Evolutionary conservation across 352 stramenopile species (phyloP).

Genomic region (Phytophthora crassamura): DNA sequence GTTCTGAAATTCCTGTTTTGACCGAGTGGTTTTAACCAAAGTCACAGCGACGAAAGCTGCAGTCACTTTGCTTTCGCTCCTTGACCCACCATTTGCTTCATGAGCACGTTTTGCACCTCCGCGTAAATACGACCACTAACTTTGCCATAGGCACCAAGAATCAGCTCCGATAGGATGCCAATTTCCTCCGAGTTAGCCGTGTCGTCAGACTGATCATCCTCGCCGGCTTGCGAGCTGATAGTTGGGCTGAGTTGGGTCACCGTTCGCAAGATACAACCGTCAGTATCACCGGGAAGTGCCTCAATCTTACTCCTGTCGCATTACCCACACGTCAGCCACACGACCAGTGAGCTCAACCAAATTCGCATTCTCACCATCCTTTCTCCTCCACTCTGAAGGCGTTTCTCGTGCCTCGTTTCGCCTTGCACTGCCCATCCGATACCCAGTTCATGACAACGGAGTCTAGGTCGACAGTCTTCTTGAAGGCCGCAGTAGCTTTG

Average conservation of each 20-base stretch:
- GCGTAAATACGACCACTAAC: constrained; percentile 35
- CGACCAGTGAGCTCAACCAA: constrained; percentile 1
- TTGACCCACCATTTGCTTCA: constrained; percentile 24
- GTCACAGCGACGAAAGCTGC: neutral
- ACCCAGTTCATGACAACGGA: constrained; percentile 33
- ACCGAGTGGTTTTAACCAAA: too few species aligned
- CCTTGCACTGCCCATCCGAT: constrained; percentile 44
- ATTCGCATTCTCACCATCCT: constrained; percentile 51
- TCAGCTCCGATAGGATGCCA: constrained; percentile 39
- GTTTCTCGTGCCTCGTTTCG: constrained; percentile 32
- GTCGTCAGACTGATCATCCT: constrained; percentile 7
- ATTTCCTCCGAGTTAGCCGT: constrained; percentile 18
- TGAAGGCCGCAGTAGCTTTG: constrained; percentile 18
- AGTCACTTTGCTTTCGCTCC: neutral
- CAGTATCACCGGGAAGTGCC: neutral
- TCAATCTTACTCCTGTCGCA: constrained; percentile 18
- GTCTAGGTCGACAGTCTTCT: constrained; percentile 3
- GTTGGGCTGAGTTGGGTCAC: constrained; percentile 19
- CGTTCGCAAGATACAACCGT: constrained; percentile 20
- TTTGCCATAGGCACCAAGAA: constrained; percentile 35
- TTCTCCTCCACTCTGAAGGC: constrained; percentile 48
- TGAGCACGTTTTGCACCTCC: constrained; percentile 46
- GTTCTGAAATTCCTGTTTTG: too few species aligned
- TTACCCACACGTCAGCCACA: neutral
- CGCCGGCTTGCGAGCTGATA: neutral